phyloP scores from a whole-genome alignment of 192 early-diverging fungal genomes.

The Linnemannia elongata region DNA sequence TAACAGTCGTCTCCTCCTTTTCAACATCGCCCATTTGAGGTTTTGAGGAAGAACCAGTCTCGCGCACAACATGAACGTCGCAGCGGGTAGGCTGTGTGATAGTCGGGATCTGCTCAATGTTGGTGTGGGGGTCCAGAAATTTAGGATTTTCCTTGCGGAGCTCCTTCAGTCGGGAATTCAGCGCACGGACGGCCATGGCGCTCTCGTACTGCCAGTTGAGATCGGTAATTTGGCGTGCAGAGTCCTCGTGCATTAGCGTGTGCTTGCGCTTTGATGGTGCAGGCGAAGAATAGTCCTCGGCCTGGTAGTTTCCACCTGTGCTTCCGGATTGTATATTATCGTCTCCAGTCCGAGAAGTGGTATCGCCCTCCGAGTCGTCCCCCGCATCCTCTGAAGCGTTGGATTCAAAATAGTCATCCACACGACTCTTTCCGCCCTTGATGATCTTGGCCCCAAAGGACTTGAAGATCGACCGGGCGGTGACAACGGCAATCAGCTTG shows the following conservation, averaged over 20 bases:
- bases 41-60: not conserved
- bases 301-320: not conserved
- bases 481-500: conserved; percentile 77
- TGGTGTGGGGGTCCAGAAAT: conserved; percentile 71
- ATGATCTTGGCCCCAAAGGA: conserved; percentile 77
- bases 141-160: conserved; percentile 58
- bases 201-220: conserved; percentile 69
- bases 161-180: conserved; percentile 63
- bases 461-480: conserved; percentile 80
- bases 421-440: conserved; percentile 68
- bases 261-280: conserved; percentile 27
- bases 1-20: not conserved
- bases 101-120: conserved; percentile 66
- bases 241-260: conserved; percentile 21
- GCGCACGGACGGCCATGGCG: conserved; percentile 63
- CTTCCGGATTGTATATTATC: not conserved
- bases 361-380: conserved; percentile 43
- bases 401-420: conserved; percentile 82
- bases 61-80: conserved; percentile 17
- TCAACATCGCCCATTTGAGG: not conserved
- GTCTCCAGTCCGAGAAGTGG: conserved; percentile 25
- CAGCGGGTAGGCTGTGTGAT: conserved; percentile 62
- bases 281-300: not conserved
- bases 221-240: conserved; percentile 29
- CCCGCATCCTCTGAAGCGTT: conserved; percentile 42